Evolutionary conservation across 805 yeast species (phyloP).

Genomic region (Lachancea sp.): DNA sequence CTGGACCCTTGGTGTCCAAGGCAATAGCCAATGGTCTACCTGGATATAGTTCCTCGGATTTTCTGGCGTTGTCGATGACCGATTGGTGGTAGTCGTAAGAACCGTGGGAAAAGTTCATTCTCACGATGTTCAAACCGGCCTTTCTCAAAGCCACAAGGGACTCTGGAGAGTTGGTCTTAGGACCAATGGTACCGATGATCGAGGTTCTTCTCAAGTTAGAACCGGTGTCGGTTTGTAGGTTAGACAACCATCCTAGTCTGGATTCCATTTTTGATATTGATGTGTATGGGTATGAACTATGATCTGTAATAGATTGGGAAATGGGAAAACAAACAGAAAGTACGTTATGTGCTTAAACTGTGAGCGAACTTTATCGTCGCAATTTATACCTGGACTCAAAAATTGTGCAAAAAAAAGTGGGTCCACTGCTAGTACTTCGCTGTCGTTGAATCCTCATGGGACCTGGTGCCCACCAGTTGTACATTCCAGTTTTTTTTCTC

Average conservation of each 20-base stretch:
- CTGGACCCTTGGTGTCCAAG: conserved; percentile 98
- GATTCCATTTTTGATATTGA: conserved; percentile 36
- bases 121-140: conserved; percentile 95
- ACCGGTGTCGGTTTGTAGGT: conserved; percentile 74
- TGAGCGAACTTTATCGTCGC: too few relatives aligned
- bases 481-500: too few relatives aligned
- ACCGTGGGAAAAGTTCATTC: conserved; percentile 99
- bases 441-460: too few relatives aligned
- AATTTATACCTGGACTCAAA: conserved; percentile 5
- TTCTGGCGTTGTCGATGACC: conserved; percentile 93
- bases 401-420: too few relatives aligned
- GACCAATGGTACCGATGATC: conserved; percentile 98
- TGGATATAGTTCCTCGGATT: conserved; percentile 80
- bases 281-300: background rate
- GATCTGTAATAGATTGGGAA: background rate
- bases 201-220: conserved; percentile 85
- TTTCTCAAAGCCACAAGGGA: conserved; percentile 80
- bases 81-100: conserved; percentile 95
- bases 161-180: conserved; percentile 90
- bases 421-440: too few relatives aligned
- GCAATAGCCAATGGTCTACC: conserved; percentile 99
- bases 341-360: too few relatives aligned
- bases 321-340: background rate
- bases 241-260: conserved; percentile 74
- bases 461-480: too few relatives aligned